phyloP scores from a whole-genome alignment of 345 rosid species.

The Arabidopsis suecica region DNA sequence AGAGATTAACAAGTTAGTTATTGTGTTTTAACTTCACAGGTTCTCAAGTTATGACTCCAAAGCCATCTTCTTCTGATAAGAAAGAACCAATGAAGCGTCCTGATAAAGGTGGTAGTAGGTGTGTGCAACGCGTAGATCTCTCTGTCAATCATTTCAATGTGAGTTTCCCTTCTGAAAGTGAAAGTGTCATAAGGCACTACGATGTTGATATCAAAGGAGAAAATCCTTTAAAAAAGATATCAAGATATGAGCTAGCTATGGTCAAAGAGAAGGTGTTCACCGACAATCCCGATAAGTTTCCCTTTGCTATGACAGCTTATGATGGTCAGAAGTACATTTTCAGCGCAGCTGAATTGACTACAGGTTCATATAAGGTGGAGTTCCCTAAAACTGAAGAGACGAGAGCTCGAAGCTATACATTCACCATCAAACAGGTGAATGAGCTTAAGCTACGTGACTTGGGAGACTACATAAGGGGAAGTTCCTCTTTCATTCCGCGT shows the following conservation, averaged over 20 bases:
- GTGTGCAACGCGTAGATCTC: conserved; percentile 48
- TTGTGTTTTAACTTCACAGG: conserved; percentile 17
- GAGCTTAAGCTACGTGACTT: conserved; percentile 63
- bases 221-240: conserved; percentile 41
- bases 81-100: conserved; percentile 60
- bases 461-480: conserved; percentile 59
- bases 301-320: conserved; percentile 66
- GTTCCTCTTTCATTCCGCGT: conserved; percentile 52
- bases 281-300: conserved; percentile 54
- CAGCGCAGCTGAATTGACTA: conserved; percentile 60
- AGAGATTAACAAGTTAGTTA: neutral
- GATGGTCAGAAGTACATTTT: conserved; percentile 89
- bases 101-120: conserved; percentile 59
- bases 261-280: conserved; percentile 62
- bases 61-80: conserved; percentile 34
- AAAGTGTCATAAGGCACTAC: conserved; percentile 61
- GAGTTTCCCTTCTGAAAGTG: conserved; percentile 46
- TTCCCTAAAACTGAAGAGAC: conserved; percentile 54
- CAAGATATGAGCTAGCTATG: conserved; percentile 51
- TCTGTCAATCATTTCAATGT: conserved; percentile 72
- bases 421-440: conserved; percentile 64
- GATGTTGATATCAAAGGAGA: conserved; percentile 64
- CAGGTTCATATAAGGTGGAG: conserved; percentile 52
- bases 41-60: conserved; percentile 18
- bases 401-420: conserved; percentile 43